A percentile compares a stretch with the other conserved stretches of the same genome.
These are phyloP conservation scores for Cudoniella acicularis DNA, from an alignment of 495 filamentous ascomycete genomes.

Conservation along the genomic window DNA sequence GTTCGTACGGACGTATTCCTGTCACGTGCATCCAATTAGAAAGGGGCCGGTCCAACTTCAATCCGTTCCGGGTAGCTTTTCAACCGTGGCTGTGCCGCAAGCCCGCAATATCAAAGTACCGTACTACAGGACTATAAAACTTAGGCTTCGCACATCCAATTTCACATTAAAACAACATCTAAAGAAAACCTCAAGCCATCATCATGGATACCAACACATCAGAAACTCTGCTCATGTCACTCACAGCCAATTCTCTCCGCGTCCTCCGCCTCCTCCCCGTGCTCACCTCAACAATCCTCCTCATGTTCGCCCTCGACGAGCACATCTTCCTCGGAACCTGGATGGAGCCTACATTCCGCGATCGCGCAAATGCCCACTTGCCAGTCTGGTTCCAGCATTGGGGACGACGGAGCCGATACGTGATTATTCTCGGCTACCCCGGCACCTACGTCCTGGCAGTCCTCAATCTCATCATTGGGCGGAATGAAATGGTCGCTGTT, in stretches of 20 bases:
- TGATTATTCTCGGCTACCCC: not conserved
- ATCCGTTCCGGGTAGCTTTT: no score
- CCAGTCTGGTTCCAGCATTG: not conserved
- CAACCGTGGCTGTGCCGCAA: no score
- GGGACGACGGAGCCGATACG: no score
- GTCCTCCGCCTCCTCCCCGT: conserved; percentile 4
- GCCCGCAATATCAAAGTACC: no score
- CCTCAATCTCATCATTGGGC: not conserved
- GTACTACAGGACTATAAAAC: no score
- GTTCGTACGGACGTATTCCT: no score
- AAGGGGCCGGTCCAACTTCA: no score
- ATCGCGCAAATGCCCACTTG: not conserved
- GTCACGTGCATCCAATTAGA: no score
- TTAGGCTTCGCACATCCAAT: no score
- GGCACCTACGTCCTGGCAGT: not conserved
- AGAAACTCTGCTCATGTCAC: not conserved
- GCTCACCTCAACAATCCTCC: not conserved
- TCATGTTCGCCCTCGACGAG: conserved; percentile 5
- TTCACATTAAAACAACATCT: no score
- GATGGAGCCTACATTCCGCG: not conserved
- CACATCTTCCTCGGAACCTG: not conserved
- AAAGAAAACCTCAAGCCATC: not conserved
- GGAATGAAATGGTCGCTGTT: not conserved
- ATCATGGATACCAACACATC: not conserved
- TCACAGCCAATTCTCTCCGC: not conserved